Base-by-base conservation (phyloP, 1,139 yeast species). In the Scheffersomyces lignicola region DNA sequence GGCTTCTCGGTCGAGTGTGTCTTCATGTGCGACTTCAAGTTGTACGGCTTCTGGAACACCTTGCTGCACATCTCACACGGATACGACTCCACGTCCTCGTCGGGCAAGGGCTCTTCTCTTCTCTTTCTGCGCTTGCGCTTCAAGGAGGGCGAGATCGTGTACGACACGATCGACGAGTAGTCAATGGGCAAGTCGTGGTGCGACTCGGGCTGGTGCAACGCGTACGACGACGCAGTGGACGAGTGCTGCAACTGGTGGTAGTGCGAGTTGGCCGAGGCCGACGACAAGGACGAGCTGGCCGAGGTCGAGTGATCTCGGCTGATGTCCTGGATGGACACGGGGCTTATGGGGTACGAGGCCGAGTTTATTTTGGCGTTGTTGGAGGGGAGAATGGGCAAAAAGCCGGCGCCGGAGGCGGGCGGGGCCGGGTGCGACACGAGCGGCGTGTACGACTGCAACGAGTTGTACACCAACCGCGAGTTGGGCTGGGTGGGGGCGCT, bases 1-100 rank as follows among this genome's bases (percentile, higher is more conserved):
- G 83, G 83, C 41, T 72, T 73, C 20, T 73, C 81, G n/a, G 63
- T 58, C 5, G 78, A 73, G 51, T 77, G 83, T 1, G 80, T 71
- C 43, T 69, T 73, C 69, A 71, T 65, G 49, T 77, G 83, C 13
- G 76, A 69, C 47, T 74, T 74, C 36, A 77, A 58, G 48, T 77
- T 77, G 55, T 77, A 77, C 7, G 78, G 77, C 44, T 75, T 73
- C 40, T 65, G 70, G 50, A 77, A 77, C 4, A 63, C 62, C 49
- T 76, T 77, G 7, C 64, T 68, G 50, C 83, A 77, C 11, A 61
- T 54, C 8, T 60, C 55, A 48, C 83, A 77, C 2, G 69, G 65
- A 46, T 62, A 73, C 4, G 48, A 32, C 31, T 46, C 49, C 2
- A 23, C 24, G 1, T 28, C 17, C 23, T 44, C 41, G 17, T 18